A percentile compares a stretch with the other conserved stretches of the same genome.
phyloP scores from a whole-genome alignment of 257 asterid species.

The Lithospermum erythrorhizon region DNA sequence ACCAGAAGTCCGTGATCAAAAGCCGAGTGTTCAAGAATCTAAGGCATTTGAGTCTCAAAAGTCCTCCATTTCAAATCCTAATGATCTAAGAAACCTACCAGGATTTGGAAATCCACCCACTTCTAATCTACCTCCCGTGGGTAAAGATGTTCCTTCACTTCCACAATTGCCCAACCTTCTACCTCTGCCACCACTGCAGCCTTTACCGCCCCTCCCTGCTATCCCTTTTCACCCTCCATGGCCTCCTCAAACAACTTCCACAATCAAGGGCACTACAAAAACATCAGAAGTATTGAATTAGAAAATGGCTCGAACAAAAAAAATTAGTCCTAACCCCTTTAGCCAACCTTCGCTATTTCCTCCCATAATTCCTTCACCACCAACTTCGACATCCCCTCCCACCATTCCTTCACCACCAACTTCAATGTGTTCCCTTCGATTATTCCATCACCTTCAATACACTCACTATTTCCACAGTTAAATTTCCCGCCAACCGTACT shows the following conservation, averaged over 20 bases:
- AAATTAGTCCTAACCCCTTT: conserved; percentile 7
- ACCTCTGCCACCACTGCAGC: neutral
- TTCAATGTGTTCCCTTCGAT: neutral
- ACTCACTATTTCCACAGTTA: conserved; percentile 26
- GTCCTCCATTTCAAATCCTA: conserved; percentile 30
- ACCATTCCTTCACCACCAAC: neutral
- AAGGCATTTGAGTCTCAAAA: conserved; percentile 8
- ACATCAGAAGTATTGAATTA: neutral
- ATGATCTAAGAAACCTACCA: conserved; percentile 33
- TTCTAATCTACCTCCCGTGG: conserved; percentile 7
- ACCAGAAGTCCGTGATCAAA: conserved; percentile 52
- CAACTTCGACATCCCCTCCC: conserved; percentile 41
- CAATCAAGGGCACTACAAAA: neutral
- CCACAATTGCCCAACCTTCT: neutral
- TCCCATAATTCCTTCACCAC: conserved; percentile 40
- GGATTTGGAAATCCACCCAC: conserved; percentile 15
- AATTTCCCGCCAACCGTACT: conserved; percentile 33
- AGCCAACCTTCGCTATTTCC: conserved; percentile 20
- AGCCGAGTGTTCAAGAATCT: conserved; percentile 19
- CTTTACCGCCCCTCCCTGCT: neutral
- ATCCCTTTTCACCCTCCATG: neutral
- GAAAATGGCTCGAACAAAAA: neutral
- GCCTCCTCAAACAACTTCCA: neutral
- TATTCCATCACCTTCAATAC: conserved; percentile 22
- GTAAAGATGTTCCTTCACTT: conserved; percentile 23